These are phyloP conservation scores for Aspergillus piperis DNA, from an alignment of 2,329 filamentous ascomycete genomes.

Conservation along the genomic window DNA sequence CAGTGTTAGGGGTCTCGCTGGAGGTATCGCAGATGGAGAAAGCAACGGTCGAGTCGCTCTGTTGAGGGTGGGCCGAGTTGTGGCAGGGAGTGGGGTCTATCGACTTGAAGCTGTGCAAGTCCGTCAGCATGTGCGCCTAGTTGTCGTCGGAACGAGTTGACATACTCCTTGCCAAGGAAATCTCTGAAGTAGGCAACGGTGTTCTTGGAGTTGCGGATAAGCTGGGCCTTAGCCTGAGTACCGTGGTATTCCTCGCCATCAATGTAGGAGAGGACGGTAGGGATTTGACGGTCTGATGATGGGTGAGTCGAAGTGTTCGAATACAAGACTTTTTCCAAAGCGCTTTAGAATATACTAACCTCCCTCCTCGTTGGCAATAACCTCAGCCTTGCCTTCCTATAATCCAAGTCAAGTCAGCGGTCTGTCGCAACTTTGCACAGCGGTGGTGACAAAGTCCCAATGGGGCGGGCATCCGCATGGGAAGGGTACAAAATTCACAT, in stretches of 20 bases:
- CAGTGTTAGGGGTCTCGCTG: slow-evolving; percentile 64
- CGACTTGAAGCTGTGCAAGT: slow-evolving; percentile 70
- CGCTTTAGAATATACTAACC: slow-evolving; percentile 44
- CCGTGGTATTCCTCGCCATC: slow-evolving; percentile 96
- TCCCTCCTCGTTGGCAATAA: slow-evolving; percentile 98
- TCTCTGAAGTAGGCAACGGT: slow-evolving; percentile 96
- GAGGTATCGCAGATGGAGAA: slow-evolving; percentile 82
- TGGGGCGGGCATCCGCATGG: neutral
- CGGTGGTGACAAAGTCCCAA: neutral
- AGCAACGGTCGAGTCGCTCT: slow-evolving; percentile 69
- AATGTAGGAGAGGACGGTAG: slow-evolving; percentile 89
- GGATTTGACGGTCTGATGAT: slow-evolving; percentile 84
- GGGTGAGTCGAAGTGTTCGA: slow-evolving; percentile 20
- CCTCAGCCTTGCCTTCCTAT: slow-evolving; percentile 88
- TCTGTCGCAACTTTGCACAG: neutral
- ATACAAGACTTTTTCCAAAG: neutral
- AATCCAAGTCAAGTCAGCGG: slow-evolving; percentile 4
- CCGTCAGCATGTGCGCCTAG: slow-evolving; percentile 14
- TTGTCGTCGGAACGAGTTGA: neutral
- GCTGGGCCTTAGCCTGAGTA: slow-evolving; percentile 89
- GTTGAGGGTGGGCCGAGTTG: slow-evolving; percentile 84
- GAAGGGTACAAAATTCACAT: slow-evolving; percentile 19
- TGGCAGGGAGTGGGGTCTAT: slow-evolving; percentile 97
- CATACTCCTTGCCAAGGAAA: slow-evolving; percentile 87
- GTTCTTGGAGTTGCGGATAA: slow-evolving; percentile 89